Evolutionary conservation across 2,329 filamentous ascomycete genomes (phyloP).

Genomic region (Cordyceps cateniannulata): DNA sequence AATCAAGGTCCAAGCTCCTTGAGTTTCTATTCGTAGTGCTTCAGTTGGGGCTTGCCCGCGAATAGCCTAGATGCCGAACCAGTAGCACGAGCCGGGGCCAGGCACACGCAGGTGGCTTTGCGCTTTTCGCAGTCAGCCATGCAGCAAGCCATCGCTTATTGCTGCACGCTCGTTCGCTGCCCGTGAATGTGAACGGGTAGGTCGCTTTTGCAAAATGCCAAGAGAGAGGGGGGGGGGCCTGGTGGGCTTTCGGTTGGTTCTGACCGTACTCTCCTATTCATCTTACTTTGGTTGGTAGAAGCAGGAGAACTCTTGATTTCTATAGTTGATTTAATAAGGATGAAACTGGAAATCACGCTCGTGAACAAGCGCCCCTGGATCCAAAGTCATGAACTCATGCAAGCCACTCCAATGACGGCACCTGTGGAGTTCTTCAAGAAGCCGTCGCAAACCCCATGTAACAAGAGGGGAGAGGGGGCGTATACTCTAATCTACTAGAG

Average conservation of each 20-base stretch:
- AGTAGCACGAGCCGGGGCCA: background rate
- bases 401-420: conserved; percentile 4
- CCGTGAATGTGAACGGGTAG: background rate
- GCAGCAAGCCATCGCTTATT: background rate
- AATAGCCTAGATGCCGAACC: background rate
- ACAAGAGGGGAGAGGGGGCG: background rate
- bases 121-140: conserved; percentile 8
- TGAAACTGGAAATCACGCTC: background rate
- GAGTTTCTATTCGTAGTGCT: background rate
- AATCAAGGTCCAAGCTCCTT: background rate
- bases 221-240: background rate
- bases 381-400: conserved; percentile 5
- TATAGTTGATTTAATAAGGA: background rate
- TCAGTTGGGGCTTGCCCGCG: conserved; percentile 9
- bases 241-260: background rate
- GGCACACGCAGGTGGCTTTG: background rate
- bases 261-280: background rate
- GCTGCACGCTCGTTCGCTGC: background rate
- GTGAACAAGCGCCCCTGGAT: background rate
- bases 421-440: background rate
- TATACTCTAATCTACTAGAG: background rate
- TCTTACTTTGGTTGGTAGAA: too few relatives aligned
- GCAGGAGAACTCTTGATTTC: too few relatives aligned
- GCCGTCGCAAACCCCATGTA: background rate
- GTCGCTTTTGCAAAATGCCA: background rate